Evolutionary conservation across 2,329 filamentous ascomycete genomes (phyloP).

Genomic region (Colletotrichum tropicicola): DNA sequence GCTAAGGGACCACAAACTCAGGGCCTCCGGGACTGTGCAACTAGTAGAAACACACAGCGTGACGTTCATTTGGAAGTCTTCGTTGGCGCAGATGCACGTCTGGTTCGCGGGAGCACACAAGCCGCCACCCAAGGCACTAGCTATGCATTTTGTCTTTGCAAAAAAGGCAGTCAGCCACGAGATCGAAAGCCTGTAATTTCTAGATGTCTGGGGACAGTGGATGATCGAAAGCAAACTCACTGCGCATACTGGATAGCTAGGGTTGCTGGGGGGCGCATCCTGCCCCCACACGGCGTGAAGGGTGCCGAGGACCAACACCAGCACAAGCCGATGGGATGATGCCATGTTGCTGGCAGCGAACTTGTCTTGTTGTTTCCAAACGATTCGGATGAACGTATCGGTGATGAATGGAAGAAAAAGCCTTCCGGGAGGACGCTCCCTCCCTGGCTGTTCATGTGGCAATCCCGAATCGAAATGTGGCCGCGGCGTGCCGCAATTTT

Average conservation of each 20-base stretch:
- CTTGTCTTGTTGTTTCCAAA: neutral
- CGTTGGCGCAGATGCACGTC: conserved; percentile 34
- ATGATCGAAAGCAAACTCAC: conserved; percentile 24
- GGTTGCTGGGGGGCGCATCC: neutral
- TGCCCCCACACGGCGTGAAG: conserved; percentile 9
- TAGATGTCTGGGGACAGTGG: too few relatives aligned
- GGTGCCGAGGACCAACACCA: conserved; percentile 12
- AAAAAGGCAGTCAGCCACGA: neutral
- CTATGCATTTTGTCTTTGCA: conserved; percentile 22
- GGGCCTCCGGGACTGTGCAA: conserved; percentile 34
- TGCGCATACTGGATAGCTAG: conserved; percentile 28
- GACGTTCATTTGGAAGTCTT: conserved; percentile 30
- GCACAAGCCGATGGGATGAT: conserved; percentile 7
- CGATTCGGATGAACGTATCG: conserved; percentile 17
- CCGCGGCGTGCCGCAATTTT: neutral
- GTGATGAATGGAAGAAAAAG: neutral
- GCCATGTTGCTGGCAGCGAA: conserved; percentile 1
- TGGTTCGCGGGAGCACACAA: conserved; percentile 33
- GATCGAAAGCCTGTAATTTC: neutral
- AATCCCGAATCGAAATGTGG: neutral
- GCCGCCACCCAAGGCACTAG: conserved; percentile 15
- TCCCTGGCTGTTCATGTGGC: conserved; percentile 16
- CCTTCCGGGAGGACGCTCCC: neutral
- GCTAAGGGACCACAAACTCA: conserved; percentile 18
- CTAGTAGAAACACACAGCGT: conserved; percentile 31